Evolutionary conservation across 2,329 filamentous ascomycete genomes (phyloP), one percentile per base, ranked within the genome.

Genomic region (Beauveria medogensis): DNA sequence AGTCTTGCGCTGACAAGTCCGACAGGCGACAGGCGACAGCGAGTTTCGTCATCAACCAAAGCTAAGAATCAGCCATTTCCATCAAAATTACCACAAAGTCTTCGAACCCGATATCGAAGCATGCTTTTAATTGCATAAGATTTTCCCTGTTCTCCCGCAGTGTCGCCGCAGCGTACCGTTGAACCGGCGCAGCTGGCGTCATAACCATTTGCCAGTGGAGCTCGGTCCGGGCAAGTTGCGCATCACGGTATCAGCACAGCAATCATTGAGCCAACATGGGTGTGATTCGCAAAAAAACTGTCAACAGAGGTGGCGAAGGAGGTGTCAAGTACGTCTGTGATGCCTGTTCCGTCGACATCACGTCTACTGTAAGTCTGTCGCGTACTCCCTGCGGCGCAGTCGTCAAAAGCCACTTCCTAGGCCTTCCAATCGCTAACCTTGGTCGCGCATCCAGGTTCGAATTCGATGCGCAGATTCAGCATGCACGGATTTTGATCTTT

Each of bases 261-360:
- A 46, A 30, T 30, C 34, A 18, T 48, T 30, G 18, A 43, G 28
- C 43, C 68, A 65, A 67, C 55, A 97, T 97, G 93, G 92, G 92
- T 68, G 89, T 96, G 70, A 96, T 97, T 73, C 89, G 92, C 72
- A 97, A 97, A 81, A 97, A 97, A 79, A 94, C 91, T 63, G 90
- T 89, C 66, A 87, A 88, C 60, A 83, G 90, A 70, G 91, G 90
- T 64, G 91, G 89, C 56, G 91, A 97, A 72, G 92, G 90, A 53
- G 90, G 90, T 65, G 90, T 92, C 37, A 97, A 97, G 73, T 99
- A 96, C 74, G 91, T 97, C 66, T 99, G 94, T 79, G 95, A 99
- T 74, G 88, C 96, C 62, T 99, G 94, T 74, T 96, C 91, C 50
- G 91, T 91, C 62, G 94, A 99, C 74, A 96, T 99, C 67, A 99